Base-by-base conservation (phyloP, 2,329 filamentous ascomycete species). In the Alternaria sp. region DNA sequence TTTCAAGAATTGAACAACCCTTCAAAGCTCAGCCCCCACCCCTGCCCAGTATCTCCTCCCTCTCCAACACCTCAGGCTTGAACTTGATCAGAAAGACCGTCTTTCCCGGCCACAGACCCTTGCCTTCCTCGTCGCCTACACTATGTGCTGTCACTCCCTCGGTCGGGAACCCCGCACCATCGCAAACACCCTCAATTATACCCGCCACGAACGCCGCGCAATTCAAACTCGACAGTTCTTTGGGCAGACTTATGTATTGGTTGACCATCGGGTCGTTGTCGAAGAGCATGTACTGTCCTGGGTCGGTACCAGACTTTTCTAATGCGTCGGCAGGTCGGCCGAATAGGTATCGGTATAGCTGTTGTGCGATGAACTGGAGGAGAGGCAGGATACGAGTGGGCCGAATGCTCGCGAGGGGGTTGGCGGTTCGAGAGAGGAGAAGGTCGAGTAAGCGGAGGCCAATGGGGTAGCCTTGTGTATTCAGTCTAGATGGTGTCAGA, bases 211-310 rank as follows among this genome's bases (percentile, higher is more conserved):
- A 99, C 10, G 96, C 96, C 17, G 95, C 96, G 81, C 95, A 97
- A 80, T 97, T 98, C 75, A 99, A 86, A 86, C 96, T 92, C 81
- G 88, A 93, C 92, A 99, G 97, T 82, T 99, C 96, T 75, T 91
- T 91, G 15, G 96, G 96, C 57, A 98, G 91, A 73, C 90, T 93
- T 77, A 99, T 91, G 83, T 96, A 98, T 66, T 91, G 90, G 81
- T 97, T 98, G 43, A 98, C 95, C 54, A 98, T 86, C 21, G 96
- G 96, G 79, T 98, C 96, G 82, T 99, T 98, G 83, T 99, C 96
- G 73, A 94, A 93, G 73, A 99, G 96, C 95, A 99, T 98, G 85
- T 98, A 99, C 84, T 98, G 95, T 72, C 96, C 93, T 9, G 93
- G 90, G 56, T 93, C 95, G 57, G 90, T 88, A 9, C 92, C 90